Base-by-base conservation (phyloP, 352 stramenopile genomes). In the Discostella stelligera region DNA sequence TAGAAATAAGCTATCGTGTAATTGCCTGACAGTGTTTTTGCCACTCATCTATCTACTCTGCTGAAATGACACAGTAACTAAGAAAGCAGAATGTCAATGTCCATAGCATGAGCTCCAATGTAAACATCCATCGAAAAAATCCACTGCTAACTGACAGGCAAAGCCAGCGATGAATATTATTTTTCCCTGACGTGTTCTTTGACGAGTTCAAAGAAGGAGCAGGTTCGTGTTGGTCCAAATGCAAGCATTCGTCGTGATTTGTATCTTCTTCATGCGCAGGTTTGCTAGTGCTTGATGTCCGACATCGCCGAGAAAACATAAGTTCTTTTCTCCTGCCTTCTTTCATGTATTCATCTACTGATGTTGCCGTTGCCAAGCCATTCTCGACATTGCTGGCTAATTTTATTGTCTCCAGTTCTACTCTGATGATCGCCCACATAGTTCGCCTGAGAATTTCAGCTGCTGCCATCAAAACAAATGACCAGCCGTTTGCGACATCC, bases 401-500 rank as follows among this genome's bases (percentile, higher is more conserved):
- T 30, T 83, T 82, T 49, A 90, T 88, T 37, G 83, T 87, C 52
- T 90, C 79, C 4, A 80, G 49, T 62, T 90, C 84, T 7, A 90
- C 69, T 60, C 84, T 84, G 14, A 90, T 80, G 27, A 90, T 79
- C 46, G 71, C 71, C 84, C 84, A 90, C 60, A 85, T 79, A 18
- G 58, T 74, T 44, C 86, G 65, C 67, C 88, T 71, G 23, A 91
- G 59, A 63, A 93, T 89, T 62, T 93, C 88, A 37, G 80, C 62
- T 10, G 80, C 66, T 25, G 79, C 82, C 11, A 93, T 64, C 27
- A 93, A 62, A 7, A 91, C 84, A 23, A 82, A 86, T 14, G 70
- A 79, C 77, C 77, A 84, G 32, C 77, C 73, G 23, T 79, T 46
- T 41, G 50, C 63, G n/a, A 52, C 60, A 53, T 78, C 64, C 9